Base-by-base conservation (phyloP, 768 basidiomycete genomes). In the Lactarius psammicola region DNA sequence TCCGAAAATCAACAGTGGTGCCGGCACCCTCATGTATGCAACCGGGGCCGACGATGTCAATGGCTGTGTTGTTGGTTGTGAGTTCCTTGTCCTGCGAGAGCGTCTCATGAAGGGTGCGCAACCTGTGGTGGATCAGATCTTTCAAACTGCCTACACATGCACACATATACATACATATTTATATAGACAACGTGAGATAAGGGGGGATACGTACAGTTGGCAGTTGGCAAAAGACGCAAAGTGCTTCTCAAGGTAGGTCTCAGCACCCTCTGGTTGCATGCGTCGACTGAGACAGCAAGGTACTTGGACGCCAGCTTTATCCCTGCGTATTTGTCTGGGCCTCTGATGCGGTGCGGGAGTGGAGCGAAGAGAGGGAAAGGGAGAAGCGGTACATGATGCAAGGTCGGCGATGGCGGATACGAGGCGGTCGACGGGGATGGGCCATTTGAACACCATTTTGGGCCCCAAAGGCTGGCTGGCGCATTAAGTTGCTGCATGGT, bases 41-140 rank as follows among this genome's bases (percentile, higher is more conserved):
- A 33, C 81, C 77, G 10, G 89, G 84, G 13, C 96, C 96, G 65
- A 98, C 82, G 73, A 99, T 92, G 33, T 94, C 95, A 70, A 98
- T 88, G 2, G 92, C 94, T 1, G 97, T 99, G 80, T 99, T 99
- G 75, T 90, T 86, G 70, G 88, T 80, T 18, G 88, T 95, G 64
- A 98, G 87, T 72, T 92, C 94, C 77, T 99, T 99, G 81, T 98
- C 97, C 74, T 99, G 97, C 73, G 98, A 97, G 42, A 99, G 85
- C 2, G 97, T 98, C 75, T 98, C 96, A 33, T 94, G 88, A 20
- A 99, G 84, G 15, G 97, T 95, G 67, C 95, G 91, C 44, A 99
- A 83, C 17, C 97, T 97, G 74, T 99, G 97, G 70, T 84, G 85
- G 76, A 98, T 87, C 38, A 99, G 83, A 42, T 94, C 88, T 75